Base-by-base conservation (phyloP, 164 flowering plant genomes). In the Magnolia sinica region DNA sequence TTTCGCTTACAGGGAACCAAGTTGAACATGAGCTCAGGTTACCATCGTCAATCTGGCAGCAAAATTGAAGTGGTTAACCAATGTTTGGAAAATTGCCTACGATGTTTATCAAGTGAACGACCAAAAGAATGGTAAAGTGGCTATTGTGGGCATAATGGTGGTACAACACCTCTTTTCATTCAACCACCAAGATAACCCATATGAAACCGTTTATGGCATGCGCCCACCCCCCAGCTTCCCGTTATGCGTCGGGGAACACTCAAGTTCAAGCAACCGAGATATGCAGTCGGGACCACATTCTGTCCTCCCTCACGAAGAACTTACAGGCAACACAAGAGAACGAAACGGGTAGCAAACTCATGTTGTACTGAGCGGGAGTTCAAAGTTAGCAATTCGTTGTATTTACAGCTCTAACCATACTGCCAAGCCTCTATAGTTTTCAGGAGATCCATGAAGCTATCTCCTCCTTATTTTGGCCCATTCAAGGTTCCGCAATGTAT, bases 161-260 rank as follows among this genome's bases (percentile, higher is more conserved):
- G 61, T 79, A 79, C 49, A 80, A 76, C 45, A 76, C 70, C 2
- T 14, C 65, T 19, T 27, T 24, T 3, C 72, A 79, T 49, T 27
- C 67, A 3, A 1, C 74, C 8, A 79, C 59, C 4, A n/a, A 64
- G 19, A 64, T 71, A 58, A 29, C 77, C 7, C 68, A 4, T 74
- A 37, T 18, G 58, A 71, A 71, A 71, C 74, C 3, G 8, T 69
- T 3, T 74, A 71, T 37, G 50, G 75, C 0, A 1, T 1, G 7
- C 61, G 0, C 72, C 22, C 68, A 69, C 10, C 70, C 66, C 16
- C 45, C 3, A 8, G 29, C 7, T 8, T 50, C 19, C 23, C 55
- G 20, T 45, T 70, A 19, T 70, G 73, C 31, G 16, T 1, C 4
- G 1, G 71, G 50, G 19, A 68, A 50, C 4, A 68, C 20, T 31